Evolutionary conservation across 805 yeast species (phyloP).

Genomic region (Alloascoidea hylecoeti): DNA sequence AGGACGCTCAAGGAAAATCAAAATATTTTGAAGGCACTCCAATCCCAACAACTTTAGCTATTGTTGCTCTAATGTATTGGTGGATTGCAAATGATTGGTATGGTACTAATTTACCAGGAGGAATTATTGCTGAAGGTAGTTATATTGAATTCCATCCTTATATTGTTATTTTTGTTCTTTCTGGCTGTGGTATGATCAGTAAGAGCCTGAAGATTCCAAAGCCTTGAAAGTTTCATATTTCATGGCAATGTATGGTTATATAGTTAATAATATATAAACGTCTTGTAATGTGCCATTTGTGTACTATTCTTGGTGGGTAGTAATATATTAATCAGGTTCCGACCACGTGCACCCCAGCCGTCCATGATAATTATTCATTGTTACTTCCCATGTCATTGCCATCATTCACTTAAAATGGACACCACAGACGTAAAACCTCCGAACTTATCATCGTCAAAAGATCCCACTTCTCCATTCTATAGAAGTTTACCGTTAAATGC

Average conservation of each 20-base stretch:
- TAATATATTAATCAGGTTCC: too few species aligned
- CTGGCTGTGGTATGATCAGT: conserved; percentile 86
- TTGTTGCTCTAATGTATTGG: conserved; percentile 62
- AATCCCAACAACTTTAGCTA: conserved; percentile 71
- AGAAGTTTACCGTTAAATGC: conserved; percentile 36
- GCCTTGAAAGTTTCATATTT: conserved; percentile 24
- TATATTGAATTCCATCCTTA: conserved; percentile 66
- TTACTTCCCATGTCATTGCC: too few species aligned
- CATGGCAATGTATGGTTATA: not conserved
- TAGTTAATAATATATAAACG: conserved; percentile 2
- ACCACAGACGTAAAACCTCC: conserved; percentile 1
- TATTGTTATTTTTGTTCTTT: conserved; percentile 46
- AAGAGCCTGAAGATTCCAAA: conserved; percentile 88
- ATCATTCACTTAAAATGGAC: not conserved
- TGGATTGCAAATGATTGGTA: conserved; percentile 37
- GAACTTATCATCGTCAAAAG: too few species aligned
- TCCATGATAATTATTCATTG: too few species aligned
- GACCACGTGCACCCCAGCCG: too few species aligned
- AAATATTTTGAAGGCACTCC: conserved; percentile 95
- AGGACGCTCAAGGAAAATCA: conserved; percentile 76
- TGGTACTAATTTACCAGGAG: conserved; percentile 45
- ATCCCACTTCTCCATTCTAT: conserved; percentile 7
- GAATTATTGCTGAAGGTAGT: conserved; percentile 38
- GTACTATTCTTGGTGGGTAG: too few species aligned
- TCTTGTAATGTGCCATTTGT: too few species aligned